These are phyloP conservation scores for Penicillium bialowiezense DNA, from an alignment of 495 filamentous ascomycete species.

Conservation along the genomic window DNA sequence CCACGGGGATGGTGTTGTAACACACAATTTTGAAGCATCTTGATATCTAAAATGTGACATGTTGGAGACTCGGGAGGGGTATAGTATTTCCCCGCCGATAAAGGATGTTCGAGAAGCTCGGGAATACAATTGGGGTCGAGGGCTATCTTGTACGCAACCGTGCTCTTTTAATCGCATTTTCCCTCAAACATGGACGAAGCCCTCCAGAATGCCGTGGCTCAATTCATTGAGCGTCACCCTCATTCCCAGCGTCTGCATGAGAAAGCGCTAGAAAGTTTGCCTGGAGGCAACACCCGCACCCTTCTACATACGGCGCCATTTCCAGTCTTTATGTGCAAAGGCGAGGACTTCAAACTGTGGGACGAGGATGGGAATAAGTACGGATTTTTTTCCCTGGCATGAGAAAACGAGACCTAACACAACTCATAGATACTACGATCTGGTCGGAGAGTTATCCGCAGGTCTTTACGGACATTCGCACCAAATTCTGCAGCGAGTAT, in stretches of 20 bases:
- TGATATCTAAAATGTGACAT: too few species aligned
- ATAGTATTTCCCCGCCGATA: too few species aligned
- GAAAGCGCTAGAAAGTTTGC: conserved; percentile 4
- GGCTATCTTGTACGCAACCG: too few species aligned
- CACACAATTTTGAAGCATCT: too few species aligned
- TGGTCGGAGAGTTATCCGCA: conserved; percentile 52
- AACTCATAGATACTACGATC: conserved; percentile 26
- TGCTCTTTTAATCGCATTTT: background rate
- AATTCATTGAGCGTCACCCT: background rate
- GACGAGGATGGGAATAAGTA: conserved; percentile 10
- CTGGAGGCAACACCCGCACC: conserved; percentile 13
- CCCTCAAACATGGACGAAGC: background rate
- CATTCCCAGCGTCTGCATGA: background rate
- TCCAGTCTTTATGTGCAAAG: conserved; percentile 6
- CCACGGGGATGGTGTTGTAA: too few species aligned
- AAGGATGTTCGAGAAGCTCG: too few species aligned
- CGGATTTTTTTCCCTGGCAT: background rate
- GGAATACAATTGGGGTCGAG: too few species aligned
- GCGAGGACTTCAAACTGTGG: background rate
- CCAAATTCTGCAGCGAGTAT: conserved; percentile 33
- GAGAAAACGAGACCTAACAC: background rate
- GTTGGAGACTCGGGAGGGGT: too few species aligned
- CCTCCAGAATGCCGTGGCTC: background rate
- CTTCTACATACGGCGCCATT: conserved; percentile 13
- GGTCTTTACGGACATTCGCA: conserved; percentile 55